Conservation (phyloP, 345 rosid genomes). For the Rhizophora apiculata region DNA sequence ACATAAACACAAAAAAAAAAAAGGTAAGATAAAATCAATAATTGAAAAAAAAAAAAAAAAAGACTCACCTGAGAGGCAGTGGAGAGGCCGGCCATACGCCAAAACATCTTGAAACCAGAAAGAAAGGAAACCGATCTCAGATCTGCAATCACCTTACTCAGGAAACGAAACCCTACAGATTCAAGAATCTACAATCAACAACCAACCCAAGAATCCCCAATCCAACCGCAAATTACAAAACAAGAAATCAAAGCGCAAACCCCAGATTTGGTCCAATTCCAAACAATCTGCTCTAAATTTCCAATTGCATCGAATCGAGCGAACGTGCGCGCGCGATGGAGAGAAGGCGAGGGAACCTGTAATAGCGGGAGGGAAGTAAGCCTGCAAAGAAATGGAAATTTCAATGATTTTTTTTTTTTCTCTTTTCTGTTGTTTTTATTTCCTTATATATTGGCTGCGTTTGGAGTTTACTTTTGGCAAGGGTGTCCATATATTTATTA, state of each 20-base stretch:
- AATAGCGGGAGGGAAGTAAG: conserved; percentile 11
- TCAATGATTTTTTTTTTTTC: not conserved
- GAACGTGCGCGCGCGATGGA: not conserved
- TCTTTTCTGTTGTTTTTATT: not conserved
- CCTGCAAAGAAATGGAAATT: conserved; percentile 3
- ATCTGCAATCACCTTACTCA: conserved; percentile 26
- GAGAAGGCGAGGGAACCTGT: not conserved
- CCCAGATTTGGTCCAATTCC: conserved; percentile 2
- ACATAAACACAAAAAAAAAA: not conserved
- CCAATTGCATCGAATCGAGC: conserved; percentile 3
- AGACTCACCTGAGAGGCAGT: conserved; percentile 86
- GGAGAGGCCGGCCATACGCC: conserved; percentile 94
- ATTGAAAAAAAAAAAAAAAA: not conserved
- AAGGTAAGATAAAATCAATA: conserved; percentile 1
- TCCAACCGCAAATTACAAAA: not conserved
- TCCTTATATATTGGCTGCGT: not conserved
- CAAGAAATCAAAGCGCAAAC: conserved; percentile 1
- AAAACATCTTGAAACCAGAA: conserved; percentile 54
- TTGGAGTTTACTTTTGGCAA: not conserved
- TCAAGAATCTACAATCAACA: conserved; percentile 7
- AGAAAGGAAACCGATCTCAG: conserved; percentile 32
- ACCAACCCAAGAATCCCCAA: not conserved
- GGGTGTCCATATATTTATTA: not conserved
- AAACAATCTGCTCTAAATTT: not conserved
- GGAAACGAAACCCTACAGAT: conserved; percentile 3